These are phyloP conservation scores for Inga oerstediana DNA, from an alignment of 306 rosid species.

Conservation along the genomic window DNA sequence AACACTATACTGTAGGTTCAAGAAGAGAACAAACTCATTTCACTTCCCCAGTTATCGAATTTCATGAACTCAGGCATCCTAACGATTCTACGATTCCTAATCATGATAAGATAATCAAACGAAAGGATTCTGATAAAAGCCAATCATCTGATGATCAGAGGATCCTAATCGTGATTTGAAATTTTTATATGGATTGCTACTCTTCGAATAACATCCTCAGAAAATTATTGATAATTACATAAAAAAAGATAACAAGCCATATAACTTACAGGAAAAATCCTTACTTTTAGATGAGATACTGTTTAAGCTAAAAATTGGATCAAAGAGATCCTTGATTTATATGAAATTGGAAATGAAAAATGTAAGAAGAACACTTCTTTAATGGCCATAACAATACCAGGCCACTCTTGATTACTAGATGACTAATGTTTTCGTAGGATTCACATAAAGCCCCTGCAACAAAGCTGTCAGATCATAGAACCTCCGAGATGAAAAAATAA, in stretches of 20 bases:
- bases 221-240: background rate
- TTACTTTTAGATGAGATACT: background rate
- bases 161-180: background rate
- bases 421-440: background rate
- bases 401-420: background rate
- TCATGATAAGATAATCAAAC: background rate
- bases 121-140: background rate
- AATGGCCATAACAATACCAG: background rate
- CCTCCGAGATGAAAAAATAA: background rate
- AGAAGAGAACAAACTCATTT: background rate
- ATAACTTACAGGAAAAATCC: background rate
- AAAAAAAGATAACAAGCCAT: background rate
- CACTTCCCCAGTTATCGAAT: background rate
- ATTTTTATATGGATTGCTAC: background rate
- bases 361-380: background rate
- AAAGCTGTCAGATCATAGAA: background rate
- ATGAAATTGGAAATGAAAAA: background rate
- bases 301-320: background rate
- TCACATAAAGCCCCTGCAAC: slow-evolving; percentile 6
- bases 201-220: background rate
- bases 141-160: background rate
- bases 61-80: background rate
- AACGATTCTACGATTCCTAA: background rate
- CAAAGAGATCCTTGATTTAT: background rate
- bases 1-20: background rate